Evolutionary conservation across 768 basidiomycete genomes (phyloP), one percentile per base, ranked within the genome.

Genomic region (Leccinellum rugosiceps): DNA sequence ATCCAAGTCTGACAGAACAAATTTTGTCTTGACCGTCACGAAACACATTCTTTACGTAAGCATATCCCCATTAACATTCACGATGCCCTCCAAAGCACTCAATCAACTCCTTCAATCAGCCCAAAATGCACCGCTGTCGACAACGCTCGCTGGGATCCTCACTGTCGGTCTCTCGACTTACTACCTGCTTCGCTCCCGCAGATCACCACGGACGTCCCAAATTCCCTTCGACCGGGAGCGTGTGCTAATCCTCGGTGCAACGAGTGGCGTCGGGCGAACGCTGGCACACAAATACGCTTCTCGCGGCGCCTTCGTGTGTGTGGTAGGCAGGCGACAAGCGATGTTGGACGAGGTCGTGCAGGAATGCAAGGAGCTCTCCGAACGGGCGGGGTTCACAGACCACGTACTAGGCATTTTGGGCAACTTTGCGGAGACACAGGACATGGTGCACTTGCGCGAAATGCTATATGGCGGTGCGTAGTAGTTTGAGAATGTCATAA

Each of bases 241-340:
- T 0, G 87, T 94, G 6, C 69, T 97, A 2, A 76, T 97, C 49
- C 70, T 97, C 7, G 94, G 94, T 6, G 92, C 88, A 1, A 88
- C 90, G 2, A 87, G 87, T 48, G 94, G 94, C 0, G 84, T 96
- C 25, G 94, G 94, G 1, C 78, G 81, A 44, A 76, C 80, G 4
- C 75, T 95, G 45, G 91, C 92, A 1, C 75, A 78, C 13, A 74
- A 80, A 59, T 95, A 95, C 63, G 85, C 89, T 5, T 68, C 75
- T 53, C 77, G 90, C n/a, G 92, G 92, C 7, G 90, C 90, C 7
- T 76, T 76, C 52, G 80, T 89, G 7, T 93, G 88, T 65, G 65
- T 94, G 15, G 85, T 92, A 7, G 91, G 88, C 1, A 78, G 93
- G 30, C 75, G 90, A 55, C 71, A 74, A 41, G 73, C 71, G 1